Percentiles rank a stretch among this genome's conserved stretches.
Evolutionary conservation across 306 rosid species (phyloP).

Genomic region (Arachis hypogaea): DNA sequence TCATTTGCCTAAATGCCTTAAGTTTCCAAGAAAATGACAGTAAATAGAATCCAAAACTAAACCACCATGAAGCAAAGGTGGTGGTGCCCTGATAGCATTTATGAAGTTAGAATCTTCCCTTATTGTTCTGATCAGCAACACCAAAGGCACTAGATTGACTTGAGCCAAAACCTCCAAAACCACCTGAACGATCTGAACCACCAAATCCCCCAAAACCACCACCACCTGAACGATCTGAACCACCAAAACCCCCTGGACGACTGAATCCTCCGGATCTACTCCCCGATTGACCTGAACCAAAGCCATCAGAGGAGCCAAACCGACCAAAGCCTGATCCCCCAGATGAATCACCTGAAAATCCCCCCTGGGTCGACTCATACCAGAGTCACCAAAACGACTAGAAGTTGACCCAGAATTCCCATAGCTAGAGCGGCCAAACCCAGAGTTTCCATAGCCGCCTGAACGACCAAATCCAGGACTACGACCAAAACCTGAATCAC

Average conservation of each 20-base stretch:
- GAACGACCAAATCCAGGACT: slow-evolving; percentile 57
- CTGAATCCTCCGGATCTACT: slow-evolving; percentile 49
- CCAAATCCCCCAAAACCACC: slow-evolving; percentile 36
- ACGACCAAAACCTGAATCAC: slow-evolving; percentile 51
- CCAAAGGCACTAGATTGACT: slow-evolving; percentile 40
- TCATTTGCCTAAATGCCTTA: slow-evolving; percentile 34
- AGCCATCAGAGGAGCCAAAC: slow-evolving; percentile 57
- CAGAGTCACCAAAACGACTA: slow-evolving; percentile 54
- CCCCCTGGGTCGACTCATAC: slow-evolving; percentile 51
- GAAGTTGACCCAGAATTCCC: slow-evolving; percentile 50
- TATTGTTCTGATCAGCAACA: slow-evolving; percentile 37
- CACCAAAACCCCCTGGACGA: slow-evolving; percentile 39
- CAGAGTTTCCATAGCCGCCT: slow-evolving; percentile 45
- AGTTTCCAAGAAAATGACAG: slow-evolving; percentile 31
- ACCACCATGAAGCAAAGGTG: slow-evolving; percentile 33
- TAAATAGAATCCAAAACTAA: slow-evolving; percentile 25
- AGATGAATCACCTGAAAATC: slow-evolving; percentile 39
- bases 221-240: slow-evolving; percentile 4
- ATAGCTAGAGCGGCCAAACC: slow-evolving; percentile 56
- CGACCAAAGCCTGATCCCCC: slow-evolving; percentile 53
- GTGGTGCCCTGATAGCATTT: slow-evolving; percentile 33
- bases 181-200: slow-evolving; percentile 43
- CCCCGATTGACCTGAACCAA: slow-evolving; percentile 50
- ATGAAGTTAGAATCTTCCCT: slow-evolving; percentile 40
- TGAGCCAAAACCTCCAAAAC: slow-evolving; percentile 48